Conservation (phyloP, 148 eudicot genomes). For the Amaranthus palmeri region DNA sequence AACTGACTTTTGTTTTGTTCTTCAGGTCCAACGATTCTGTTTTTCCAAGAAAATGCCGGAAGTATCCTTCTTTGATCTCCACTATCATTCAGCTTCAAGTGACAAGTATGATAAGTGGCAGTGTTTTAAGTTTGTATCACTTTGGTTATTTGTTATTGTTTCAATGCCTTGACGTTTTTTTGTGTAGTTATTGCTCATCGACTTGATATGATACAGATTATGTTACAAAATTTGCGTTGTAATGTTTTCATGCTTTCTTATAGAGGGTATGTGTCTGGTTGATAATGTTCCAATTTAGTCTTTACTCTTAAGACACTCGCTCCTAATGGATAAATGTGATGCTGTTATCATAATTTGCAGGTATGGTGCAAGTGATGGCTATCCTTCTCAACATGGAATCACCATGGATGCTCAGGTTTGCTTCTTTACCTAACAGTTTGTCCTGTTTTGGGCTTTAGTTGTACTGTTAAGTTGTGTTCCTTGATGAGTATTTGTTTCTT, state of each 20-base stretch:
- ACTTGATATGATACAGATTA: slow-evolving; percentile 92
- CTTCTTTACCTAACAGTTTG: not conserved
- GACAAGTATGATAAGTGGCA: not conserved
- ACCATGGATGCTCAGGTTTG: slow-evolving; percentile 88
- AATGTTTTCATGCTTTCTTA: slow-evolving; percentile 97
- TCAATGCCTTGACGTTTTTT: slow-evolving; percentile 54
- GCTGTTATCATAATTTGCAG: slow-evolving; percentile 33
- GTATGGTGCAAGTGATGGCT: slow-evolving; percentile 96
- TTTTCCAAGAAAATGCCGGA: slow-evolving; percentile 99
- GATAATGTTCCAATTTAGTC: slow-evolving; percentile 1
- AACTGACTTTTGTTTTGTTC: slow-evolving; percentile 16
- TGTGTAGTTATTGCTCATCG: slow-evolving; percentile 94
- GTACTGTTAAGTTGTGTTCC: slow-evolving; percentile 2
- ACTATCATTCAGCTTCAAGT: not conserved
- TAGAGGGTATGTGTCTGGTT: slow-evolving; percentile 62
- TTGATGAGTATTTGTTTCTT: slow-evolving; percentile 12
- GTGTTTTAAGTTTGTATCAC: not conserved
- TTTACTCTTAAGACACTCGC: no score
- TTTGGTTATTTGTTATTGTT: slow-evolving; percentile 3
- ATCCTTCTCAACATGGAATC: slow-evolving; percentile 94
- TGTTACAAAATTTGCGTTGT: slow-evolving; percentile 80
- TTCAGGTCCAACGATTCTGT: slow-evolving; percentile 96
- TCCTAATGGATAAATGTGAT: slow-evolving; percentile 4
- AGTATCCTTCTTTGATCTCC: slow-evolving; percentile 74
- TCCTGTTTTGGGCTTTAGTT: not conserved